Evolutionary conservation across 2,329 filamentous ascomycete genomes (phyloP).

Genomic region (Sporothrix luriei): DNA sequence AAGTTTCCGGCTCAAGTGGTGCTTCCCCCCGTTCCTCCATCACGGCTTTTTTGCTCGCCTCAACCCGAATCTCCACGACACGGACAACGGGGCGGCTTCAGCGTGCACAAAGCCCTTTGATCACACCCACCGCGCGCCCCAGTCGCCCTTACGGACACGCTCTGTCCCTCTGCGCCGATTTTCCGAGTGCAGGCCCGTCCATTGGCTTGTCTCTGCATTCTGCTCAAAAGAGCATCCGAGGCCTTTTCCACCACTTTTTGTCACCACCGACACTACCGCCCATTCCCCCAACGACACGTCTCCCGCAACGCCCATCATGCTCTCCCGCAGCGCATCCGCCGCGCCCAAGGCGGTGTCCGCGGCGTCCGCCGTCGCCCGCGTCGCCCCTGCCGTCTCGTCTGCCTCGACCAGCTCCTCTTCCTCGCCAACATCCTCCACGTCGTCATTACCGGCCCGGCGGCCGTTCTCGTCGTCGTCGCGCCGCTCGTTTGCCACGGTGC

Average conservation of each 20-base stretch:
- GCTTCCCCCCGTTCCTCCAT: conserved; percentile 19
- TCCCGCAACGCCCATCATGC: conserved; percentile 23
- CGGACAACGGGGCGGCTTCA: conserved; percentile 27
- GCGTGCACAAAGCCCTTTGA: not conserved
- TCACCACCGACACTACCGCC: conserved; percentile 2
- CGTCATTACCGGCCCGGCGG: conserved; percentile 23
- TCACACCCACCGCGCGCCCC: conserved; percentile 1
- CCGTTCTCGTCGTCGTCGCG: conserved; percentile 28
- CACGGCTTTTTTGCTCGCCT: conserved; percentile 33
- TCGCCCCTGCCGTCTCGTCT: conserved; percentile 38
- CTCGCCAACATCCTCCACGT: conserved; percentile 17
- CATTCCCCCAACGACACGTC: not conserved
- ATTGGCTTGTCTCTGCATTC: conserved; percentile 15
- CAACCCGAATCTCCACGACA: conserved; percentile 34
- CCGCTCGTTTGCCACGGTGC: conserved; percentile 76
- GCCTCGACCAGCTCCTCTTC: conserved; percentile 12
- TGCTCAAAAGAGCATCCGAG: conserved; percentile 30
- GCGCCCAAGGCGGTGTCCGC: conserved; percentile 40
- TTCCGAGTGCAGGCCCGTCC: not conserved
- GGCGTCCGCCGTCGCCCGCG: conserved; percentile 47
- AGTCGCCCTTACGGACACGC: not conserved
- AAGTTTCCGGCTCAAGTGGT: conserved; percentile 31
- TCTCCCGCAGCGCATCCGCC: conserved; percentile 33
- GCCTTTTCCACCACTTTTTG: conserved; percentile 6
- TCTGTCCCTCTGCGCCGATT: not conserved